Evolutionary conservation across 2,329 filamentous ascomycete species (phyloP).

Genomic region (Nemania abortiva): DNA sequence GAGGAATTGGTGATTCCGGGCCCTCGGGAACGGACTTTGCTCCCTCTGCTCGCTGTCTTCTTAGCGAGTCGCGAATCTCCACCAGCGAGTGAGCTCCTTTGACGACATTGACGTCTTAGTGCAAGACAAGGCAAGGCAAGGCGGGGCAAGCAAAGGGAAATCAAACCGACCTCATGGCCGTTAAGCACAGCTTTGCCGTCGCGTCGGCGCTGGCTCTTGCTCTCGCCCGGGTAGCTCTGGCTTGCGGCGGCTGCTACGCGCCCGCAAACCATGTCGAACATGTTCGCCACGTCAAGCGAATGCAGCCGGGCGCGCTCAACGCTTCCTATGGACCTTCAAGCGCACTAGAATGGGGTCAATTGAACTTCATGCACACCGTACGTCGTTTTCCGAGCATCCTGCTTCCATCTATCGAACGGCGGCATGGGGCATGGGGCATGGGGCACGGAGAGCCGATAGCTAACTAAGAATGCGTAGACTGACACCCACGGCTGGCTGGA

Average conservation of each 20-base stretch:
- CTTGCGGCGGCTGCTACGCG: constrained; percentile 59
- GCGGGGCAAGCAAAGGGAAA: not conserved
- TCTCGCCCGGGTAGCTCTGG: constrained; percentile 45
- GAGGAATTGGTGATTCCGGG: not conserved
- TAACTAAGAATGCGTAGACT: constrained; percentile 52
- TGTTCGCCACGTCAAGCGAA: constrained; percentile 62
- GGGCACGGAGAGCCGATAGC: not conserved
- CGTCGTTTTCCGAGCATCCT: constrained; percentile 20
- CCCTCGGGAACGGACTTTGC: constrained; percentile 3
- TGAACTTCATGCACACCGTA: constrained; percentile 71
- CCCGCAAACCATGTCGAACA: constrained; percentile 58
- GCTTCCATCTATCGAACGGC: not conserved
- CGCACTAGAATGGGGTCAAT: constrained; percentile 70
- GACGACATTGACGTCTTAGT: no score
- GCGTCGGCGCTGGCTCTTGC: constrained; percentile 34
- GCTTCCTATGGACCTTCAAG: constrained; percentile 59
- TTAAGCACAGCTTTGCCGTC: constrained; percentile 29
- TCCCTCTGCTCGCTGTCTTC: not conserved
- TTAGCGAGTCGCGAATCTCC: constrained; percentile 16
- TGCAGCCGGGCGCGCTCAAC: constrained; percentile 60
- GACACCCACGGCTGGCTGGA: constrained; percentile 73
- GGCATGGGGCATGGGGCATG: no score
- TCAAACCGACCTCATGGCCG: constrained; percentile 14
- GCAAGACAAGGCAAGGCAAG: no score
- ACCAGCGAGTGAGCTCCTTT: not conserved